These are phyloP conservation scores for Verbena officinalis DNA, from an alignment of 257 asterid genomes.

Conservation along the genomic window DNA sequence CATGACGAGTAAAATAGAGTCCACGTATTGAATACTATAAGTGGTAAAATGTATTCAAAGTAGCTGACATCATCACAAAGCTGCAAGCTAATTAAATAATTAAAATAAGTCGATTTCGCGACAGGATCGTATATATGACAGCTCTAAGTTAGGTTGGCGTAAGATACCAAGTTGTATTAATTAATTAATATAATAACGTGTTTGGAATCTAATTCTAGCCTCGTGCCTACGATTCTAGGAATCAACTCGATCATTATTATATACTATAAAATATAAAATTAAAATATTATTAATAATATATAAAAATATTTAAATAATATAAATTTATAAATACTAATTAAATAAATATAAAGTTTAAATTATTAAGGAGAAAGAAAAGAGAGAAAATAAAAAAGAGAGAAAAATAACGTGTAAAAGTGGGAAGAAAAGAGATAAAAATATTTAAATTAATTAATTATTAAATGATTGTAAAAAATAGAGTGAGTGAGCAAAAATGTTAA, in stretches of 20 bases:
- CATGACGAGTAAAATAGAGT: background rate
- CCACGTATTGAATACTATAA: background rate
- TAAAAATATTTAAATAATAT: no score
- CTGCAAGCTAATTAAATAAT: background rate
- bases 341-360: no score
- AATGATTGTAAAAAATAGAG: no score
- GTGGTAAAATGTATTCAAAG: background rate
- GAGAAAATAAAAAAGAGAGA: no score
- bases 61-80: slow-evolving; percentile 9
- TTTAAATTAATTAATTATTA: no score
- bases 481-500: no score
- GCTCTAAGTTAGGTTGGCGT: slow-evolving; percentile 19
- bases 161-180: background rate
- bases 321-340: no score
- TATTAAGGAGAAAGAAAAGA: no score
- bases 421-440: no score
- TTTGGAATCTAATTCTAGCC: slow-evolving; percentile 26
- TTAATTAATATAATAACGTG: background rate
- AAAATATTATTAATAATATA: no score
- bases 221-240: slow-evolving; percentile 1
- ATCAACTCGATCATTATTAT: background rate
- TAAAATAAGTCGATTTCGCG: background rate
- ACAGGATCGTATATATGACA: background rate
- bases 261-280: no score
- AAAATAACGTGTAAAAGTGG: no score